Evolutionary conservation across 495 filamentous ascomycete species (phyloP).

Genomic region (Penicillium parvum): DNA sequence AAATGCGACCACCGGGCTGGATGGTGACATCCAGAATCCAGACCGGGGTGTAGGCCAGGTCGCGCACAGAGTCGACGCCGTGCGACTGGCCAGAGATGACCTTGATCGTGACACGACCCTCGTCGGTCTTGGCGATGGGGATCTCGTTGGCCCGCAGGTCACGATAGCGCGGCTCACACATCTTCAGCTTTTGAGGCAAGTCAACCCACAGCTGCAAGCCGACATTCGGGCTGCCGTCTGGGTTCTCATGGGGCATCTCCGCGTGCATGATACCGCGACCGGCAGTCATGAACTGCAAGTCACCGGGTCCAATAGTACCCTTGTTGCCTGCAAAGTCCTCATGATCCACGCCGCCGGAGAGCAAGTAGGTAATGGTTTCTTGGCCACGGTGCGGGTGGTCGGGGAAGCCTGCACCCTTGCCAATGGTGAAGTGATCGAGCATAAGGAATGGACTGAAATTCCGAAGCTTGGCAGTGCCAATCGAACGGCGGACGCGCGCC

Average conservation of each 20-base stretch:
- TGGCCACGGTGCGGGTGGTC: conserved; percentile 77
- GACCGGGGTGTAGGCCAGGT: conserved; percentile 91
- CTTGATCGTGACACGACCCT: conserved; percentile 72
- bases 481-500: conserved; percentile 79
- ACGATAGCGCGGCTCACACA: conserved; percentile 86
- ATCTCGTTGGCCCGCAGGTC: conserved; percentile 77
- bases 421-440: conserved; percentile 89
- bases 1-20: conserved; percentile 67
- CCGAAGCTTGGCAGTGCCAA: conserved; percentile 77
- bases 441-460: conserved; percentile 95
- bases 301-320: conserved; percentile 79
- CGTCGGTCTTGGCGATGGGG: conserved; percentile 62
- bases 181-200: conserved; percentile 74
- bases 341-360: conserved; percentile 82
- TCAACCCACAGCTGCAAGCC: conserved; percentile 97
- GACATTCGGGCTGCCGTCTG: conserved; percentile 72
- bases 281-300: conserved; percentile 97
- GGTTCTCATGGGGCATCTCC: conserved; percentile 85
- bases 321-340: conserved; percentile 91
- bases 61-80: conserved; percentile 79
- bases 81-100: conserved; percentile 82
- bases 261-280: conserved; percentile 91
- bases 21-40: conserved; percentile 90
- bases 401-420: conserved; percentile 79
- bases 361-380: conserved; percentile 89